These are phyloP conservation scores for Auriscalpium microsporum DNA, from an alignment of 768 basidiomycete genomes.

Conservation along the genomic window DNA sequence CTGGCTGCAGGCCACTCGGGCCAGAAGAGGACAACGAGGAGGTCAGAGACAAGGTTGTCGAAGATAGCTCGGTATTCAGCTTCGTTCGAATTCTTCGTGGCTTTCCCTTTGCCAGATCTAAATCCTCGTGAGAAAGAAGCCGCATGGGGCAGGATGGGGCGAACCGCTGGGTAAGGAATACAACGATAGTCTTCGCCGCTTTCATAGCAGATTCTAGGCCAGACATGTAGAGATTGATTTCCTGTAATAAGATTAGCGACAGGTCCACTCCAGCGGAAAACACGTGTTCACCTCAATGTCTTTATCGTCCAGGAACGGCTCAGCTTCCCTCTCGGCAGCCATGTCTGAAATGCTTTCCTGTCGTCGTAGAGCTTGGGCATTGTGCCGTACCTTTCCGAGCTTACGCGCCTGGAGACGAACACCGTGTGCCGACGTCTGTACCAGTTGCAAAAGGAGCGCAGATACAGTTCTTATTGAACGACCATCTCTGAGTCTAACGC, in stretches of 20 bases:
- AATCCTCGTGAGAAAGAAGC: neutral
- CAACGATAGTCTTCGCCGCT: slow-evolving; percentile 70
- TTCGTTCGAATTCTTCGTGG: slow-evolving; percentile 87
- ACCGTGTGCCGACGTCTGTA: slow-evolving; percentile 89
- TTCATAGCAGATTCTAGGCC: slow-evolving; percentile 77
- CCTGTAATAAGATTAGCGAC: slow-evolving; percentile 25
- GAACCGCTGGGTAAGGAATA: slow-evolving; percentile 27
- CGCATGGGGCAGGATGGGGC: neutral
- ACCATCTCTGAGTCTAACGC: slow-evolving; percentile 76
- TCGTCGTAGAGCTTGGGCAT: slow-evolving; percentile 48
- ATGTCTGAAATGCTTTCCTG: slow-evolving; percentile 52
- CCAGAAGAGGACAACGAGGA: slow-evolving; percentile 83
- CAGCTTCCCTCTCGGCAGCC: slow-evolving; percentile 26
- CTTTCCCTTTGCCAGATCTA: slow-evolving; percentile 80
- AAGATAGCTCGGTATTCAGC: slow-evolving; percentile 90
- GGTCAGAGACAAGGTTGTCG: slow-evolving; percentile 82
- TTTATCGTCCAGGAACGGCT: slow-evolving; percentile 56
- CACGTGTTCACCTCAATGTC: slow-evolving; percentile 47
- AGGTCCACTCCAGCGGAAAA: neutral
- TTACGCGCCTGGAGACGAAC: slow-evolving; percentile 62
- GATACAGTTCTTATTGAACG: slow-evolving; percentile 89
- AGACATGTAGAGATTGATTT: slow-evolving; percentile 59
- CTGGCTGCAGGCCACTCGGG: slow-evolving; percentile 97
- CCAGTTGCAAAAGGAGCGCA: slow-evolving; percentile 88
- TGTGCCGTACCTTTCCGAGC: slow-evolving; percentile 55